Conservation (phyloP, 306 rosid genomes). For the Dalbergia oliveri region DNA sequence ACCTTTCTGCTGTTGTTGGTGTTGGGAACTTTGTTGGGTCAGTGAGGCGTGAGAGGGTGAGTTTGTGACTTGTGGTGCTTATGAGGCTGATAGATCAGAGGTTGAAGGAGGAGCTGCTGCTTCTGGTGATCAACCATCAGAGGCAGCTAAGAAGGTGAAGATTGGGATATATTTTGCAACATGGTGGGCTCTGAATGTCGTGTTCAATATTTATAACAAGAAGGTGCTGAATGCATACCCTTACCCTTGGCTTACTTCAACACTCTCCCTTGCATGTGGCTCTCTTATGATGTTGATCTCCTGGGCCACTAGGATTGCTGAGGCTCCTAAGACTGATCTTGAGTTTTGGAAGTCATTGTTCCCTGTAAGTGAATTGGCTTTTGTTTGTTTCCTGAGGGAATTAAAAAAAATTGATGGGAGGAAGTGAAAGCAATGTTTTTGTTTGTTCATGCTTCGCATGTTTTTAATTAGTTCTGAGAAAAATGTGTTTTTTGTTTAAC, state of each 20-base stretch:
- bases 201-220: slow-evolving; percentile 91
- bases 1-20: slow-evolving; percentile 53
- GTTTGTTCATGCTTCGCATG: slow-evolving; percentile 31
- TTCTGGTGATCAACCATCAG: slow-evolving; percentile 40
- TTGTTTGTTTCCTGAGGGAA: slow-evolving; percentile 61
- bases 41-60: slow-evolving; percentile 43
- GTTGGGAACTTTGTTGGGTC: slow-evolving; percentile 48
- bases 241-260: slow-evolving; percentile 92
- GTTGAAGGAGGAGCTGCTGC: slow-evolving; percentile 44
- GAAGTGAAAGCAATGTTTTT: slow-evolving; percentile 50
- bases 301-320: slow-evolving; percentile 84
- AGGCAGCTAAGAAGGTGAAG: slow-evolving; percentile 84
- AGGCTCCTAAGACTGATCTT: slow-evolving; percentile 82
- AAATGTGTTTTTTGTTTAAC: neutral
- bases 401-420: slow-evolving; percentile 5
- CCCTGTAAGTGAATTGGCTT: slow-evolving; percentile 70
- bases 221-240: slow-evolving; percentile 95
- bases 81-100: slow-evolving; percentile 70
- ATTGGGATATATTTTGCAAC: slow-evolving; percentile 87
- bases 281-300: slow-evolving; percentile 89
- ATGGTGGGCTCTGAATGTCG: slow-evolving; percentile 96
- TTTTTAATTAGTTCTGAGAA: neutral
- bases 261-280: slow-evolving; percentile 91
- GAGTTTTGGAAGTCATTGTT: slow-evolving; percentile 92
- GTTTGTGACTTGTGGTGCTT: slow-evolving; percentile 59